phyloP scores from a whole-genome alignment of 202 grass and related monocot species.

The Saccharum hybrid region DNA sequence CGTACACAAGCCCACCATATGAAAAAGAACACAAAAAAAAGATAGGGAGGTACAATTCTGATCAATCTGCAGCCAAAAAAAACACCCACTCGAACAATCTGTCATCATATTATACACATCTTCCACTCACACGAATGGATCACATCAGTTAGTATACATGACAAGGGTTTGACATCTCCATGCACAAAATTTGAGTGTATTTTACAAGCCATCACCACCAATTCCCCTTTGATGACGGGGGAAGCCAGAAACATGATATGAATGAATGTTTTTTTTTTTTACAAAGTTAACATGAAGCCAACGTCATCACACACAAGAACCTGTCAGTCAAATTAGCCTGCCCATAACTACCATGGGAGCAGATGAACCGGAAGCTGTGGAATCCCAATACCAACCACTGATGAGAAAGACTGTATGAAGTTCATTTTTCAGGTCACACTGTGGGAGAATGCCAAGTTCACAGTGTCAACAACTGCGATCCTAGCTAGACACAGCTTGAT shows the following conservation, averaged over 20 bases:
- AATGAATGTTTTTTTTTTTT: slow-evolving; percentile 46
- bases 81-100: slow-evolving; percentile 23
- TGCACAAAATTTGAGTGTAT: slow-evolving; percentile 41
- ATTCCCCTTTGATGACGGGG: background rate
- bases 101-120: slow-evolving; percentile 17
- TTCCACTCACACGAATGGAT: slow-evolving; percentile 12
- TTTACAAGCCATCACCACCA: slow-evolving; percentile 41
- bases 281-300: slow-evolving; percentile 36
- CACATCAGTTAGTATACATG: slow-evolving; percentile 10
- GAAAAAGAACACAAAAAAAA: background rate
- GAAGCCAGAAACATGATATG: slow-evolving; percentile 16
- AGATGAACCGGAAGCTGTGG: slow-evolving; percentile 15
- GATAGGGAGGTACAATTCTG: background rate
- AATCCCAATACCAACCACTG: background rate
- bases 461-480: slow-evolving; percentile 37
- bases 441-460: slow-evolving; percentile 26
- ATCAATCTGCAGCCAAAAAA: background rate
- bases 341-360: slow-evolving; percentile 1
- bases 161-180: background rate
- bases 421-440: slow-evolving; percentile 18
- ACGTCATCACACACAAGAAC: slow-evolving; percentile 30
- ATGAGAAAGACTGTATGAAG: slow-evolving; percentile 9
- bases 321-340: slow-evolving; percentile 32
- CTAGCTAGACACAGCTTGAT: slow-evolving; percentile 58
- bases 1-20: background rate